Conservation (phyloP, 2,329 filamentous ascomycete species). For the Truncatella angustata region DNA sequence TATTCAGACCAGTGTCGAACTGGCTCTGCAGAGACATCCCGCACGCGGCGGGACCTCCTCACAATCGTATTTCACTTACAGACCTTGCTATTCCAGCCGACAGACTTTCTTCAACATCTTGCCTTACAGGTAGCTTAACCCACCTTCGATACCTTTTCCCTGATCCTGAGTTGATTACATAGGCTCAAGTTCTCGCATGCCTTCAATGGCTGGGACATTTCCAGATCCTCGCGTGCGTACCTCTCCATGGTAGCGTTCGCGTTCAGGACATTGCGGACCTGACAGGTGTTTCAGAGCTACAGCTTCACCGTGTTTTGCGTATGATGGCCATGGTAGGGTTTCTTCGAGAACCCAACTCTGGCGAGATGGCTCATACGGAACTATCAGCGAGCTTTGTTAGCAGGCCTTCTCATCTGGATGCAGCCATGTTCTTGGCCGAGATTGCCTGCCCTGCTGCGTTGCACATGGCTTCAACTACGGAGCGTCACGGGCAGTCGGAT, state of each 20-base stretch:
- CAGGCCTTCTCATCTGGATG: constrained; percentile 32
- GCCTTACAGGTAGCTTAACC: neutral
- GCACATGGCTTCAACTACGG: constrained; percentile 28
- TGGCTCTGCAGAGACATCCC: neutral
- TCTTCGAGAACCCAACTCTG: constrained; percentile 29
- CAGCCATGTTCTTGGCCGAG: constrained; percentile 36
- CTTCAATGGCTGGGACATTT: constrained; percentile 42
- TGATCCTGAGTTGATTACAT: neutral
- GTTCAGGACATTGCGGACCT: constrained; percentile 40
- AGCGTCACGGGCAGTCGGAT: constrained; percentile 4
- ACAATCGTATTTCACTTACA: neutral
- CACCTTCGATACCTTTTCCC: neutral
- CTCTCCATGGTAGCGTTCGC: constrained; percentile 31
- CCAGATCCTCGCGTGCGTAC: constrained; percentile 44
- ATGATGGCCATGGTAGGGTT: constrained; percentile 33
- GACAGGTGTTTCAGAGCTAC: constrained; percentile 33
- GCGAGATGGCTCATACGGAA: constrained; percentile 34
- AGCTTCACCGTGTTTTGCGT: constrained; percentile 34
- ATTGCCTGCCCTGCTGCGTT: constrained; percentile 32
- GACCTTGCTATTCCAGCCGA: neutral
- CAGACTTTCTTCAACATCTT: neutral
- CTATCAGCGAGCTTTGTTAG: constrained; percentile 37
- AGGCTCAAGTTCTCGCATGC: constrained; percentile 25
- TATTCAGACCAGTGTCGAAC: neutral
- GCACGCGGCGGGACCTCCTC: neutral